phyloP scores from a whole-genome alignment of 2,329 filamentous ascomycete species.

The Colletotrichum sp. region DNA sequence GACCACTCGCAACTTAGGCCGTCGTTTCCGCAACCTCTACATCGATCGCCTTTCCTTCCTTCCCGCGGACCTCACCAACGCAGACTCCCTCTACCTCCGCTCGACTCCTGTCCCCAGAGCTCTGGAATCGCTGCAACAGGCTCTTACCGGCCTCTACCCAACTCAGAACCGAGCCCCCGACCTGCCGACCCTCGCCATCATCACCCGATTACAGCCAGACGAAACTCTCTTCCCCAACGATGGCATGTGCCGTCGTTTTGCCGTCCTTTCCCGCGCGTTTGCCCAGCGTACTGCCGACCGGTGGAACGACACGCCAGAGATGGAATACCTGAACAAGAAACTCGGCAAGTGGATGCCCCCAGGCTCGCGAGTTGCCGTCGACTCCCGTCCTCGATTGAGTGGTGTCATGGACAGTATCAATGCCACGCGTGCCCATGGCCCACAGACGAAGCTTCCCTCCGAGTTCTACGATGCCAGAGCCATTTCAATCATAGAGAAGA shows the following conservation, averaged over 20 bases:
- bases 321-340: slow-evolving; percentile 80
- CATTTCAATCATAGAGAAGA: slow-evolving; percentile 71
- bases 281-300: slow-evolving; percentile 72
- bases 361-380: slow-evolving; percentile 74
- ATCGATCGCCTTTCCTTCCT: slow-evolving; percentile 77
- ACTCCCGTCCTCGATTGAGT: slow-evolving; percentile 81
- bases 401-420: slow-evolving; percentile 97
- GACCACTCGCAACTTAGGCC: slow-evolving; percentile 73
- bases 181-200: slow-evolving; percentile 68
- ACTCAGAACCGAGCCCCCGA: slow-evolving; percentile 42
- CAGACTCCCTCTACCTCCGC: slow-evolving; percentile 73
- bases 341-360: slow-evolving; percentile 88
- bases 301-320: slow-evolving; percentile 80
- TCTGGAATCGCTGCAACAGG: slow-evolving; percentile 78
- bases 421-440: slow-evolving; percentile 83
- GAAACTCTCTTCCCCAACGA: slow-evolving; percentile 84
- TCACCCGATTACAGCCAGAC: slow-evolving; percentile 68
- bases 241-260: slow-evolving; percentile 74
- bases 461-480: slow-evolving; percentile 86
- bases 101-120: slow-evolving; percentile 77
- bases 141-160: slow-evolving; percentile 79
- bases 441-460: slow-evolving; percentile 76
- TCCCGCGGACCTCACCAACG: slow-evolving; percentile 55
- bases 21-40: slow-evolving; percentile 73
- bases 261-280: slow-evolving; percentile 71